Conservation (phyloP, 805 yeast genomes). For the Kockiozyma suomiensis region DNA sequence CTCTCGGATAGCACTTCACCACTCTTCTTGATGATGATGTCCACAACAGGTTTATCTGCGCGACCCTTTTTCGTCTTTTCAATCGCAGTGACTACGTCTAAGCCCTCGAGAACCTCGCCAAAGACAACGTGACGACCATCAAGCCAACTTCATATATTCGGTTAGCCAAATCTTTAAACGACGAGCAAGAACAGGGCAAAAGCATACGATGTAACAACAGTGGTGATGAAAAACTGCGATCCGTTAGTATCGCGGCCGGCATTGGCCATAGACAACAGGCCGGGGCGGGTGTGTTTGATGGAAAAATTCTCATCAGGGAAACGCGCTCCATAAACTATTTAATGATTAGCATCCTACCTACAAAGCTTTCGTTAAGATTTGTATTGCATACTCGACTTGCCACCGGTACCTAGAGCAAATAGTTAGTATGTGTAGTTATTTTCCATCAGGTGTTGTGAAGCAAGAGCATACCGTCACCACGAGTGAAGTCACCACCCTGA, state of each 20-base stretch:
- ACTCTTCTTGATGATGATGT: slow-evolving; percentile 55
- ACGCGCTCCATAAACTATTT: slow-evolving; percentile 62
- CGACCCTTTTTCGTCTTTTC: slow-evolving; percentile 58
- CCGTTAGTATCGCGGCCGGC: slow-evolving; percentile 76
- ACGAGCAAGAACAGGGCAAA: no score
- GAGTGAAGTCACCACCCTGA: slow-evolving; percentile 86
- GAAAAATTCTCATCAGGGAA: slow-evolving; percentile 77
- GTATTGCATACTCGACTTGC: slow-evolving; percentile 43
- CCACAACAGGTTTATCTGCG: slow-evolving; percentile 75
- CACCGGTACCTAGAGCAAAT: slow-evolving; percentile 60
- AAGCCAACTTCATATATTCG: slow-evolving; percentile 59
- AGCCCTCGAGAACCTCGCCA: slow-evolving; percentile 84
- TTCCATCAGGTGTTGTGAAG: background rate
- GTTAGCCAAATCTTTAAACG: background rate
- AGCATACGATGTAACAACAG: slow-evolving; percentile 67
- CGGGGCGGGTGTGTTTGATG: slow-evolving; percentile 54
- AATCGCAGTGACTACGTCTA: slow-evolving; percentile 79
- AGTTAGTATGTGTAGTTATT: background rate
- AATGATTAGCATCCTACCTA: slow-evolving; percentile 36
- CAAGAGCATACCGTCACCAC: slow-evolving; percentile 38
- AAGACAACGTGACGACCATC: slow-evolving; percentile 95
- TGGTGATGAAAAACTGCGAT: slow-evolving; percentile 93
- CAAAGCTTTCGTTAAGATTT: background rate
- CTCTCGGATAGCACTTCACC: slow-evolving; percentile 25
- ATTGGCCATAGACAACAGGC: slow-evolving; percentile 75